These are phyloP conservation scores for Aspergillus alliaceus DNA, from an alignment of 2,329 filamentous ascomycete genomes.

Conservation along the genomic window DNA sequence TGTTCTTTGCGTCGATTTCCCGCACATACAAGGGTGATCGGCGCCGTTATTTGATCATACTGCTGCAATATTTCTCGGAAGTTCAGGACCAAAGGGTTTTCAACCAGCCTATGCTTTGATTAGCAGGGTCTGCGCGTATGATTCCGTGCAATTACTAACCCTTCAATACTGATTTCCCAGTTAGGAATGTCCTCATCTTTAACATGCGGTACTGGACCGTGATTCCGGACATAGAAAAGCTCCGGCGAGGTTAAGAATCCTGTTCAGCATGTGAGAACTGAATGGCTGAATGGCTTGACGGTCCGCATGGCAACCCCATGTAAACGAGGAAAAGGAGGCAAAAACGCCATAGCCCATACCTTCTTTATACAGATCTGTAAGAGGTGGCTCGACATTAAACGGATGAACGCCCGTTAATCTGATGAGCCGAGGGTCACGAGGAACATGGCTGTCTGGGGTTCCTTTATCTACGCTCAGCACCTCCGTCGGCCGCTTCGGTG, in stretches of 20 bases:
- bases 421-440: slow-evolving; percentile 77
- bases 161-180: slow-evolving; percentile 83
- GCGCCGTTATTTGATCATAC: slow-evolving; percentile 80
- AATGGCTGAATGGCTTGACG: background rate
- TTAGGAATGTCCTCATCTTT: slow-evolving; percentile 69
- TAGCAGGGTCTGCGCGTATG: background rate
- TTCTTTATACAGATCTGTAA: slow-evolving; percentile 73
- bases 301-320: background rate
- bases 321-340: background rate
- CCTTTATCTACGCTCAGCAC: slow-evolving; percentile 75
- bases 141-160: slow-evolving; percentile 39
- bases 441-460: slow-evolving; percentile 80
- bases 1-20: slow-evolving; percentile 92
- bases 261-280: slow-evolving; percentile 31
- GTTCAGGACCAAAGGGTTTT: slow-evolving; percentile 70
- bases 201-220: slow-evolving; percentile 78
- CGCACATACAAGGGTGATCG: slow-evolving; percentile 86
- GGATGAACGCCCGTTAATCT: slow-evolving; percentile 85
- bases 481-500: slow-evolving; percentile 54
- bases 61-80: slow-evolving; percentile 70
- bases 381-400: slow-evolving; percentile 84
- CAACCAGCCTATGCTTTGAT: slow-evolving; percentile 61
- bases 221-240: slow-evolving; percentile 88
- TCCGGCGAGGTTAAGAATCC: slow-evolving; percentile 86
- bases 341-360: slow-evolving; percentile 22